phyloP scores from a whole-genome alignment of 345 rosid genomes.

The Draba incana region DNA sequence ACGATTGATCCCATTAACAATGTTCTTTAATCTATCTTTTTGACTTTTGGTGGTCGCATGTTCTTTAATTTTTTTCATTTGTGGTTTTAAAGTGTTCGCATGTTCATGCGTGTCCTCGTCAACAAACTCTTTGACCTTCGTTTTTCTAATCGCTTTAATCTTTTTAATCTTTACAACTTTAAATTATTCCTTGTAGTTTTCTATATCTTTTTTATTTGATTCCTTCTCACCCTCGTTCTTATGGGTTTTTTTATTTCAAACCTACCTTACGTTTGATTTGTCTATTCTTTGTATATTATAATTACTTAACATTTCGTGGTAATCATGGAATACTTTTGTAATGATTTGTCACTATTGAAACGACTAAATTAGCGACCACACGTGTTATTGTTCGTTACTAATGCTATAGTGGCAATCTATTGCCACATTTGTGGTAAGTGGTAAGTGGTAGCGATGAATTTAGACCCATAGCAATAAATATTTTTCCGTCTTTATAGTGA shows the following conservation, averaged over 20 bases:
- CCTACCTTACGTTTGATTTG: constrained; percentile 8
- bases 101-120: constrained; percentile 43
- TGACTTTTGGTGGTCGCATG: constrained; percentile 40
- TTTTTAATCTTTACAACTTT: constrained; percentile 28
- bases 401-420: not conserved
- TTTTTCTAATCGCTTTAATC: constrained; percentile 4
- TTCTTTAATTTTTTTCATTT: not conserved
- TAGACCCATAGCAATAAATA: not conserved
- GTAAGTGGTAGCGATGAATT: not conserved
- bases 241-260: not conserved
- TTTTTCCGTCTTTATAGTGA: not conserved
- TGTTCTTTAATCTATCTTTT: constrained; percentile 37
- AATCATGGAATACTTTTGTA: not conserved
- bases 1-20: constrained; percentile 44
- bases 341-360: not conserved
- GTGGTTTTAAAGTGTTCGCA: constrained; percentile 31
- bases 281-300: not conserved
- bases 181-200: constrained; percentile 35
- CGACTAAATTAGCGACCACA: not conserved
- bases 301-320: not conserved
- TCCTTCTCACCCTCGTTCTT: constrained; percentile 15
- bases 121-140: constrained; percentile 38
- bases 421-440: not conserved
- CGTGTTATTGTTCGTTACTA: not conserved
- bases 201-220: constrained; percentile 26